Percentiles rank a stretch among this genome's conserved stretches.
phyloP scores from a whole-genome alignment of 169 alveolate genomes.

The Sarcocystis neurona region DNA sequence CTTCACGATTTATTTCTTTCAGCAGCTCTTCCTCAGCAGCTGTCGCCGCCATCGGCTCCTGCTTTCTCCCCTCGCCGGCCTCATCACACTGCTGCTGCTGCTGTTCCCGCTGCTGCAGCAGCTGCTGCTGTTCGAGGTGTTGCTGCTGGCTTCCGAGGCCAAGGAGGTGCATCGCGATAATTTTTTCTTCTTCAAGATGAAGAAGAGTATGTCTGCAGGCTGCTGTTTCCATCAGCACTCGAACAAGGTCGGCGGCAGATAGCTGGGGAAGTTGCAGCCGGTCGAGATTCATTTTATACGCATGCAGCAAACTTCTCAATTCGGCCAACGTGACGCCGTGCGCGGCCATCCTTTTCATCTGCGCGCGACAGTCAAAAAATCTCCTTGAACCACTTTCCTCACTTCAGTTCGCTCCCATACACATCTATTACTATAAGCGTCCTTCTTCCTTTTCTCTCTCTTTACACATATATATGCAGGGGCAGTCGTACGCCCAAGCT shows the following conservation, averaged over 20 bases:
- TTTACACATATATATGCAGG: no score
- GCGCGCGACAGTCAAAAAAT: neutral
- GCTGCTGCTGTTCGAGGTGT: neutral
- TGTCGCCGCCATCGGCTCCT: neutral
- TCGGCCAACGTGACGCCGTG: conserved; percentile 56
- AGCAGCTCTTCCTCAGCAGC: conserved; percentile 27
- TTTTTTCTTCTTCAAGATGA: conserved; percentile 61
- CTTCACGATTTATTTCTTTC: conserved; percentile 40
- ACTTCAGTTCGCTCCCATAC: no score
- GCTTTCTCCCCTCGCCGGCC: neutral
- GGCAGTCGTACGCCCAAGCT: no score
- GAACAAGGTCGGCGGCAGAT: conserved; percentile 57
- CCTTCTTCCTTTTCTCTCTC: no score
- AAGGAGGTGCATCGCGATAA: conserved; percentile 42
- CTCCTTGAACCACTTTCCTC: no score
- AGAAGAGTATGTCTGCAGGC: conserved; percentile 56
- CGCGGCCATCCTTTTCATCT: conserved; percentile 60
- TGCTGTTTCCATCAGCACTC: conserved; percentile 58
- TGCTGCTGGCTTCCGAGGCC: neutral
- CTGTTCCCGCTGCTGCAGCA: neutral
- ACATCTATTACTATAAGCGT: no score
- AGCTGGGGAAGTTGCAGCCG: conserved; percentile 57
- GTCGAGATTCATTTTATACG: conserved; percentile 45
- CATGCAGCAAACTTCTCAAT: conserved; percentile 28
- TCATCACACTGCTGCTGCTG: neutral